Conservation (phyloP, 768 basidiomycete species). For the Mycena belliarum region DNA sequence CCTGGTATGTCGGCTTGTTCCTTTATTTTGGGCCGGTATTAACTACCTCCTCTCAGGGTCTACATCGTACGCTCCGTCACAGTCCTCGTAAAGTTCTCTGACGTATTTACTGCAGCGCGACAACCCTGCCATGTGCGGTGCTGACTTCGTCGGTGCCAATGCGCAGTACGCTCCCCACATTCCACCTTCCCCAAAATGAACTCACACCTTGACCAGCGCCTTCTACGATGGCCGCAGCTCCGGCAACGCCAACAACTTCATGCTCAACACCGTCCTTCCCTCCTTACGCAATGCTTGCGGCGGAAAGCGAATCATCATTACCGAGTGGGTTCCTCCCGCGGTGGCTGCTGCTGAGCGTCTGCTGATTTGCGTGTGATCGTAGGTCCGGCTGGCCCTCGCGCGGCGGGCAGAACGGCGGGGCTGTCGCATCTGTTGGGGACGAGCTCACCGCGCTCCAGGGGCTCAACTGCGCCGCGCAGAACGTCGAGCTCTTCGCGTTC, state of each 20-base stretch:
- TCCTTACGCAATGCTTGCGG: slow-evolving; percentile 37
- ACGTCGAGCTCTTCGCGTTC: background rate
- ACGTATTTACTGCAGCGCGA: slow-evolving; percentile 16
- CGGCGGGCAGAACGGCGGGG: slow-evolving; percentile 30
- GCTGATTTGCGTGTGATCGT: no score
- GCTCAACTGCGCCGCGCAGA: slow-evolving; percentile 35
- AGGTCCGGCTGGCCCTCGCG: slow-evolving; percentile 46
- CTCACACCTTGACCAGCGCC: slow-evolving; percentile 25
- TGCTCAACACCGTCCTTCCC: slow-evolving; percentile 41
- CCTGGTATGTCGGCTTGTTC: slow-evolving; percentile 25
- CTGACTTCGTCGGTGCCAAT: slow-evolving; percentile 41
- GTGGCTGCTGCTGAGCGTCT: background rate
- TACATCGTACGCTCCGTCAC: background rate
- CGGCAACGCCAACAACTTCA: slow-evolving; percentile 37
- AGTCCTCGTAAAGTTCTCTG: background rate
- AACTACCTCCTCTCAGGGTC: background rate
- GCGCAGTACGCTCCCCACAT: slow-evolving; percentile 31
- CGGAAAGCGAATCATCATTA: slow-evolving; percentile 37
- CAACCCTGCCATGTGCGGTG: slow-evolving; percentile 35
- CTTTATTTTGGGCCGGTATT: background rate
- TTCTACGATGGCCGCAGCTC: slow-evolving; percentile 38
- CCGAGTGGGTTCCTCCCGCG: slow-evolving; percentile 29
- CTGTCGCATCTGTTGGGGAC: slow-evolving; percentile 32
- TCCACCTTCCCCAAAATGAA: background rate
- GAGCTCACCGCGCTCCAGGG: slow-evolving; percentile 35